Conservation (phyloP, 73 alveolate genomes). For the Paramecium primaurelia region DNA sequence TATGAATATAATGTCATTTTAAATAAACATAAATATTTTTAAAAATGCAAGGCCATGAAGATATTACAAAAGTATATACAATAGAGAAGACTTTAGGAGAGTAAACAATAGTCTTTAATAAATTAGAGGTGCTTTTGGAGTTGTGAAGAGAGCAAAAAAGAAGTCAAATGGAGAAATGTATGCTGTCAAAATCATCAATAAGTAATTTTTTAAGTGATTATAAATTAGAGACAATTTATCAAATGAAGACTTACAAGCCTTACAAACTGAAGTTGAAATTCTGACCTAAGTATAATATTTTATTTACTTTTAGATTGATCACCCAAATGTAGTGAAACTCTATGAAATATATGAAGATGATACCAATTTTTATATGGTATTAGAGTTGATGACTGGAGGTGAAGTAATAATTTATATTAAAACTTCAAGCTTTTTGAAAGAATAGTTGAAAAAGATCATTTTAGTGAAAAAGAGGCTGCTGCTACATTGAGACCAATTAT, state of each 20-base stretch:
- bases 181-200: slow-evolving; percentile 85
- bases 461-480: slow-evolving; percentile 77
- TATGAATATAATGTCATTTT: background rate
- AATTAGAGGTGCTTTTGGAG: slow-evolving; percentile 79
- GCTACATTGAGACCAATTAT: slow-evolving; percentile 76
- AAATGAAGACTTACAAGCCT: slow-evolving; percentile 73
- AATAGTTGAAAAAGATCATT: slow-evolving; percentile 81
- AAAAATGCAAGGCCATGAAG: slow-evolving; percentile 28
- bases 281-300: slow-evolving; percentile 63
- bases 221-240: slow-evolving; percentile 55
- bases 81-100: slow-evolving; percentile 55
- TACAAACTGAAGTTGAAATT: slow-evolving; percentile 80
- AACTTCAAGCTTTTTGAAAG: slow-evolving; percentile 67
- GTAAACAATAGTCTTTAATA: background rate
- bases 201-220: slow-evolving; percentile 23
- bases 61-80: slow-evolving; percentile 47
- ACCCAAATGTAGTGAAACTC: slow-evolving; percentile 85
- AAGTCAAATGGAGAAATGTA: slow-evolving; percentile 78
- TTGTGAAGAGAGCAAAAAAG: slow-evolving; percentile 73
- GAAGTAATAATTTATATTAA: slow-evolving; percentile 50
- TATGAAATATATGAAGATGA: slow-evolving; percentile 84
- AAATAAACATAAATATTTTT: background rate
- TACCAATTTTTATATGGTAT: slow-evolving; percentile 70
- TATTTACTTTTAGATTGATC: slow-evolving; percentile 64
- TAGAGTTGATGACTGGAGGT: slow-evolving; percentile 89